Base-by-base conservation (phyloP, 1,284 basidiomycete species). In the Schizopora paradoxa region DNA sequence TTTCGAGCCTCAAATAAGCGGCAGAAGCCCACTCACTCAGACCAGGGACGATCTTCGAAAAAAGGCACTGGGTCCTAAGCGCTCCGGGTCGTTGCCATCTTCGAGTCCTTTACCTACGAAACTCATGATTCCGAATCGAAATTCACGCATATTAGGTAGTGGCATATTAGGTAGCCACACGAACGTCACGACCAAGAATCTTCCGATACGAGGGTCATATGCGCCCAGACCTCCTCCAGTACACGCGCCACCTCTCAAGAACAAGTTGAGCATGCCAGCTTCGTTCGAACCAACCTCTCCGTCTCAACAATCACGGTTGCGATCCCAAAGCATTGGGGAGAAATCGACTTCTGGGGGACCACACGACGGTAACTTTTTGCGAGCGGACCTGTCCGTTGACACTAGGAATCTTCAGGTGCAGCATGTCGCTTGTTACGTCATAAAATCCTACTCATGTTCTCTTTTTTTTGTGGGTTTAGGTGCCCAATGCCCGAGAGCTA, bases 71-170 rank as follows among this genome's bases (percentile, higher is more conserved):
- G 22, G 39, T 23, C 48, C 48, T n/a, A 50, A 46, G 35, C 48
- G 48, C 10, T 46, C 48, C 22, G 48, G 43, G n/a, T 46, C 48
- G 10, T 41, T 46, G 34, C 48, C 48, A 23, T 28, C 44, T 6
- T 42, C 43, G 18, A 14, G 4, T 16, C 18, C 22, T n/a, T n/a
- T n/a, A n/a, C n/a, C n/a, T n/a, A n/a, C n/a, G n/a, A 22, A 41
- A 29, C 27, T 23, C 27, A 21, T 29, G 29, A 21, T 25, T 37
- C 6, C 38, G 42, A 25, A 23, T 35, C 22, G 18, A 14, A 7
- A 19, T 16, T 18, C 22, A 43, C 19, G 5, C 41, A 13, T 44
- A 35, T 32, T 18, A 41, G n/a, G n/a, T 19, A 18, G 41, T 14
- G 39, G 33, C 18, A 25, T 34, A 18, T 26, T 34, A 10, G 27